These are phyloP conservation scores for Agaricus subrufescens DNA, from an alignment of 768 basidiomycete genomes.

Conservation along the genomic window DNA sequence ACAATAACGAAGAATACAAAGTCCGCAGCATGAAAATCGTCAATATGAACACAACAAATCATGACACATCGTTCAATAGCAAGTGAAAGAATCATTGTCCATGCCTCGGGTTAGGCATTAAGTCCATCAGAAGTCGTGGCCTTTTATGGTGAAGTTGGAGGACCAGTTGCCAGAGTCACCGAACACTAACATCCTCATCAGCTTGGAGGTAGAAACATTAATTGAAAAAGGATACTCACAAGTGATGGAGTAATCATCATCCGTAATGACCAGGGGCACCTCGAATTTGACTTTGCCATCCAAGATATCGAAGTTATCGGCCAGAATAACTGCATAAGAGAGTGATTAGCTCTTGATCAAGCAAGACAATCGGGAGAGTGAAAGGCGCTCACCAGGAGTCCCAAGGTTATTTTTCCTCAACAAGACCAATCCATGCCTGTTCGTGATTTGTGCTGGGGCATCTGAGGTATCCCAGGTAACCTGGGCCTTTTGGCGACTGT, in stretches of 20 bases:
- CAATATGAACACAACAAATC: too few species aligned
- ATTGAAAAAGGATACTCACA: constrained; percentile 24
- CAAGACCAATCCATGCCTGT: constrained; percentile 34
- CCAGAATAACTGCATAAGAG: constrained; percentile 24
- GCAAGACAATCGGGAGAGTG: not conserved
- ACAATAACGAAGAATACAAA: not conserved
- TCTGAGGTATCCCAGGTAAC: constrained; percentile 46
- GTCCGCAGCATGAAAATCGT: too few species aligned
- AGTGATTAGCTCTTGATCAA: not conserved
- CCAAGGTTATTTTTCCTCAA: constrained; percentile 32
- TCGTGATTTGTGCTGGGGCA: constrained; percentile 44
- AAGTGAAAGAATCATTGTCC: not conserved
- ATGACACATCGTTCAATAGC: too few species aligned
- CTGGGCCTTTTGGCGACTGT: constrained; percentile 28
- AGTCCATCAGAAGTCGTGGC: not conserved
- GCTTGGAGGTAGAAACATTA: not conserved
- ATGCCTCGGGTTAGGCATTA: not conserved
- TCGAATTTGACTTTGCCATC: constrained; percentile 26
- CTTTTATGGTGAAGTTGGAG: not conserved
- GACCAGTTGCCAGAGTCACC: constrained; percentile 27
- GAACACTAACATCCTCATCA: constrained; percentile 18
- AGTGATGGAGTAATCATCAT: constrained; percentile 30
- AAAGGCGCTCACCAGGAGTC: constrained; percentile 21
- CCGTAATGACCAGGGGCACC: constrained; percentile 29
- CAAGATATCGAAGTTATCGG: constrained; percentile 31